Evolutionary conservation across 2,329 filamentous ascomycete genomes (phyloP).

Genomic region (Penicillium sp.): DNA sequence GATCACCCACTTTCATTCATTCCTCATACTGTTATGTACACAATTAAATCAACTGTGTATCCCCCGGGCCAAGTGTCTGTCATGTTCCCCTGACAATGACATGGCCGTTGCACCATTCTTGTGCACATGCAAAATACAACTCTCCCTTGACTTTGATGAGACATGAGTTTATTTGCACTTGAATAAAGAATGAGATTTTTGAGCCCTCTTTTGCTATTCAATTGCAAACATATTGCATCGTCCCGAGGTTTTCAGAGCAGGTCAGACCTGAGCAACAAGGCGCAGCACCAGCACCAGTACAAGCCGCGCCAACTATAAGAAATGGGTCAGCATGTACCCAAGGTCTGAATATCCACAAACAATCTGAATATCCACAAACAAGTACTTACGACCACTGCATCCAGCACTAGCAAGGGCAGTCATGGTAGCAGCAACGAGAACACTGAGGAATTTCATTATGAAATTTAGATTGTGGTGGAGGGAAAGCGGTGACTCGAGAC

Average conservation of each 20-base stretch:
- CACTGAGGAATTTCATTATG: neutral
- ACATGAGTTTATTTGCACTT: too few species aligned
- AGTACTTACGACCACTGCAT: neutral
- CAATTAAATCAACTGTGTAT: too few species aligned
- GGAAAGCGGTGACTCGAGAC: neutral
- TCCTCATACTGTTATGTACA: too few species aligned
- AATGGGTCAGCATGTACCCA: neutral
- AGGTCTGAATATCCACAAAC: neutral
- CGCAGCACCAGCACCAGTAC: neutral
- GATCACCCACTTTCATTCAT: too few species aligned
- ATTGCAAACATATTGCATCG: neutral
- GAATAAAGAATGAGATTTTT: rapidly evolving
- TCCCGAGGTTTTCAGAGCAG: neutral
- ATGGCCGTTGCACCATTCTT: too few species aligned
- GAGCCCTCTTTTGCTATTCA: neutral
- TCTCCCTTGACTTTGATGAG: too few species aligned
- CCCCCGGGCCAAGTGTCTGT: too few species aligned
- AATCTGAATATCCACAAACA: neutral
- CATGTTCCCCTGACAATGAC: too few species aligned
- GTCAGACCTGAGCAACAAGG: neutral
- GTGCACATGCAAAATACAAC: too few species aligned
- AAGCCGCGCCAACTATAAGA: neutral
- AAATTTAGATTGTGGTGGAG: neutral
- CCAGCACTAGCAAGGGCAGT: neutral
- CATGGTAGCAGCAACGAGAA: neutral